phyloP scores from a whole-genome alignment of 2,329 filamentous ascomycete genomes.

The Alternaria rosae region DNA sequence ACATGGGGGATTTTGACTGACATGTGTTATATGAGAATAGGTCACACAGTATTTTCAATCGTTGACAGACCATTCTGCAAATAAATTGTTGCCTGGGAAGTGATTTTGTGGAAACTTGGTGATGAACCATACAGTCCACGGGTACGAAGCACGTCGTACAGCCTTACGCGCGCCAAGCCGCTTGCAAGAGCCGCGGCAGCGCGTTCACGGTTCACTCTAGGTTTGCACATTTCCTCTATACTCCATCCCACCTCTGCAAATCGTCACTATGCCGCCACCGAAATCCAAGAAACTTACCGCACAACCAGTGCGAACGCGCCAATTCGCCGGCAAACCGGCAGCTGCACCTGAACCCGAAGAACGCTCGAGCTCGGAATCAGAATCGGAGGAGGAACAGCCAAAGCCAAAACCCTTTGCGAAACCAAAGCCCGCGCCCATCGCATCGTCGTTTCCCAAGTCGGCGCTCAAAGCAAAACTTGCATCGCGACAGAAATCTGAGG shows the following conservation, averaged over 20 bases:
- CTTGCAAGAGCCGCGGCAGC: conserved; percentile 14
- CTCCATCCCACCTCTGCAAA: neutral
- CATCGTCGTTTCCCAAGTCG: conserved; percentile 57
- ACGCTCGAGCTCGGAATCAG: conserved; percentile 53
- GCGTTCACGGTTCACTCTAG: neutral
- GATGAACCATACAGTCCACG: neutral
- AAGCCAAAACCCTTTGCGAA: conserved; percentile 43
- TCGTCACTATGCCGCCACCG: conserved; percentile 61
- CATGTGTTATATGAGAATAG: neutral
- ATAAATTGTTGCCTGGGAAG: neutral
- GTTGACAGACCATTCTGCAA: neutral
- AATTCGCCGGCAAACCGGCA: conserved; percentile 82
- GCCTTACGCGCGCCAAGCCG: conserved; percentile 16
- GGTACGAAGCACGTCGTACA: neutral
- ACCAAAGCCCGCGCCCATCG: conserved; percentile 49
- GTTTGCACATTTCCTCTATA: conserved; percentile 1
- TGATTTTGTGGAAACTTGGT: neutral
- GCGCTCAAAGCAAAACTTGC: conserved; percentile 54
- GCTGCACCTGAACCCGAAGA: conserved; percentile 51
- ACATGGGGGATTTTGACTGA: too few species aligned
- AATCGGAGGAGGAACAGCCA: conserved; percentile 62
- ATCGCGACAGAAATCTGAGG: conserved; percentile 44
- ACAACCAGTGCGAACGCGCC: conserved; percentile 80
- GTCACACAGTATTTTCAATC: neutral
- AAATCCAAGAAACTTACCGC: conserved; percentile 83